Conservation (phyloP, 257 asterid genomes). For the Salvia miltiorrhiza region DNA sequence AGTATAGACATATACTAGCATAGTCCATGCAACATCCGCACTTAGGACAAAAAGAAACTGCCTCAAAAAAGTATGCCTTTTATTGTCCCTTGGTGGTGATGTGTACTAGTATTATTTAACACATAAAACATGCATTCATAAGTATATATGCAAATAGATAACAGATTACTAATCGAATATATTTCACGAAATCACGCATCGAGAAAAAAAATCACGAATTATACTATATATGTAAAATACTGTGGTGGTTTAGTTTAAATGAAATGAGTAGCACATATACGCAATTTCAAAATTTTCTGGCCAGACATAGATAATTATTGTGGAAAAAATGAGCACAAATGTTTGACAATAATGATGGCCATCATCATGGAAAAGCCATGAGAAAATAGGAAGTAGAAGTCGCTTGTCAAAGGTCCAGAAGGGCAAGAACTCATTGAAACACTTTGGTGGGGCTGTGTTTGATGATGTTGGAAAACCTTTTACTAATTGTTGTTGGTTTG, state of each 20-base stretch:
- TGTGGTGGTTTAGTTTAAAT: not conserved
- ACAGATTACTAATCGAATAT: not conserved
- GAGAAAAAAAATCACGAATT: too few relatives aligned
- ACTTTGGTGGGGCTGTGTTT: slow-evolving; percentile 51
- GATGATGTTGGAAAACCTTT: slow-evolving; percentile 54
- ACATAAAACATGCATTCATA: not conserved
- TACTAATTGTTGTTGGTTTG: slow-evolving; percentile 52
- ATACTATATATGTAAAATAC: not conserved
- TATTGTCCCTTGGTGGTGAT: slow-evolving; percentile 6
- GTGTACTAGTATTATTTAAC: not conserved
- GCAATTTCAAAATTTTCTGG: slow-evolving; percentile 4
- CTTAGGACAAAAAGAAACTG: slow-evolving; percentile 15
- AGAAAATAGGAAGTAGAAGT: slow-evolving; percentile 17
- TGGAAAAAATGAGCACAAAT: slow-evolving; percentile 4
- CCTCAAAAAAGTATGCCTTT: not conserved
- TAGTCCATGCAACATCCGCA: slow-evolving; percentile 18
- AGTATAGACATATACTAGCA: not conserved
- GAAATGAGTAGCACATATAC: not conserved
- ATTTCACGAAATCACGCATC: too few relatives aligned
- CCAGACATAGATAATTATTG: not conserved
- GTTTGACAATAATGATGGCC: slow-evolving; percentile 9
- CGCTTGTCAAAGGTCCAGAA: slow-evolving; percentile 26
- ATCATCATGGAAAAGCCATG: slow-evolving; percentile 21
- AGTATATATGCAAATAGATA: not conserved
- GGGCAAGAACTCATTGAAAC: slow-evolving; percentile 21